Conservation (phyloP, 495 filamentous ascomycete genomes). For the Choiromyces venosus region DNA sequence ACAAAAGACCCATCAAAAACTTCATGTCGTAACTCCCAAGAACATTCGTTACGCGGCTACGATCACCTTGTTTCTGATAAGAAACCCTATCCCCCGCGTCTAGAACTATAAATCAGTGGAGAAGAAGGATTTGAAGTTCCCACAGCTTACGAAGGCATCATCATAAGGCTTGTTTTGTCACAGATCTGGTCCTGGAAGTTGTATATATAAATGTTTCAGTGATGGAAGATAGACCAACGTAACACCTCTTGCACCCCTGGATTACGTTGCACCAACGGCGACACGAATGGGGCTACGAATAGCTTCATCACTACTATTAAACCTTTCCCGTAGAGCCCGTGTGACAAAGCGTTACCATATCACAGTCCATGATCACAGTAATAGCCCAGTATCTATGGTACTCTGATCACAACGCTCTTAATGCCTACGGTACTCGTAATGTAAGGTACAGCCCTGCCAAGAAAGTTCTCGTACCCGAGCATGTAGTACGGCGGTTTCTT, state of each 20-base stretch:
- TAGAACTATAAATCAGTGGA: background rate
- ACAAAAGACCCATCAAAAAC: background rate
- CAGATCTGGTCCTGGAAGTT: background rate
- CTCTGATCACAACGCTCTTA: too few species aligned
- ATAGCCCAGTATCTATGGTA: too few species aligned
- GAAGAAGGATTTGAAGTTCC: background rate
- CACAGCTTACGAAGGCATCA: background rate
- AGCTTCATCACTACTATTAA: background rate
- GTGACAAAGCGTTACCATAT: too few species aligned
- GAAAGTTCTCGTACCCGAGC: too few species aligned
- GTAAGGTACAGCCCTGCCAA: too few species aligned
- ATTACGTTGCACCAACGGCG: background rate
- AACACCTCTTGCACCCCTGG: background rate
- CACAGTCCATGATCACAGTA: too few species aligned
- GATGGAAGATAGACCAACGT: background rate
- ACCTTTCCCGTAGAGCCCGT: too few species aligned
- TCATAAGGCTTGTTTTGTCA: background rate
- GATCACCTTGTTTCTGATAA: background rate
- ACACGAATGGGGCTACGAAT: background rate
- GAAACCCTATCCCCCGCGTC: background rate
- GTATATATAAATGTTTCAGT: background rate
- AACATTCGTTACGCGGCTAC: background rate
- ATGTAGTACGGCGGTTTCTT: too few species aligned
- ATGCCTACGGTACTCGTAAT: too few species aligned
- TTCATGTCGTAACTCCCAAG: background rate